phyloP scores from a whole-genome alignment of 441 rosid genomes.

The Bruguiera hainesii region DNA sequence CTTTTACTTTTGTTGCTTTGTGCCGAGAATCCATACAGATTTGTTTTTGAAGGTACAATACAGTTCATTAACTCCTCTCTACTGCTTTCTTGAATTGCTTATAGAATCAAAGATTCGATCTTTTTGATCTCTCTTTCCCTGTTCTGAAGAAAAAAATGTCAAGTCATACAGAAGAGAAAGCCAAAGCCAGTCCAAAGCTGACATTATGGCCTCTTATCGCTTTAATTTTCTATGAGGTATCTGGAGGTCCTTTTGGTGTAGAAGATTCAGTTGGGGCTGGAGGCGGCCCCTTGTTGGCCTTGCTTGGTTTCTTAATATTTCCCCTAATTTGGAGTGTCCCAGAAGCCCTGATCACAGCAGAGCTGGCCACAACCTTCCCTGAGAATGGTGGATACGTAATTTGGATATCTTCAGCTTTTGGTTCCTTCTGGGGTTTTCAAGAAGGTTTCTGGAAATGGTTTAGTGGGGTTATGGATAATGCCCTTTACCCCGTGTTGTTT shows the following conservation, averaged over 20 bases:
- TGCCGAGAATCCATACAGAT: conserved; percentile 4
- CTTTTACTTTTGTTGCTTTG: conserved; percentile 3
- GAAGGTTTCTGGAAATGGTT: conserved; percentile 98
- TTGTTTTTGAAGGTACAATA: conserved; percentile 7
- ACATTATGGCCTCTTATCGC: conserved; percentile 76
- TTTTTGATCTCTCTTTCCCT: conserved; percentile 4
- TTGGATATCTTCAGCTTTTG: conserved; percentile 94
- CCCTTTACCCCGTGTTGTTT: conserved; percentile 83
- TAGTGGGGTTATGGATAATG: conserved; percentile 97
- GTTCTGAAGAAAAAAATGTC: conserved; percentile 44
- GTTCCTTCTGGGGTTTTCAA: conserved; percentile 93
- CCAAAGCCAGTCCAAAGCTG: conserved; percentile 54
- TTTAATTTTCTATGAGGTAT: conserved; percentile 64
- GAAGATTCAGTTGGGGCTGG: conserved; percentile 88
- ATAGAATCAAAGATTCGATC: conserved; percentile 14
- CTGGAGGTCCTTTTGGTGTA: conserved; percentile 50
- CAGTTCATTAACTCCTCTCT: conserved; percentile 6
- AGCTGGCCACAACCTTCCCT: conserved; percentile 93
- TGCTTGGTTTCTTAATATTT: conserved; percentile 78
- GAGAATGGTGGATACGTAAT: conserved; percentile 90
- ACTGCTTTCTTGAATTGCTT: conserved; percentile 1
- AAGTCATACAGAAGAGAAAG: conserved; percentile 29
- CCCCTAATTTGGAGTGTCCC: conserved; percentile 93
- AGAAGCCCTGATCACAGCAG: conserved; percentile 90
- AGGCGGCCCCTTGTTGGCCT: conserved; percentile 81